Percentiles rank a stretch among this genome's conserved stretches.
Conservation (phyloP, 1,139 yeast species). For the Meyerozyma smithsonii region DNA sequence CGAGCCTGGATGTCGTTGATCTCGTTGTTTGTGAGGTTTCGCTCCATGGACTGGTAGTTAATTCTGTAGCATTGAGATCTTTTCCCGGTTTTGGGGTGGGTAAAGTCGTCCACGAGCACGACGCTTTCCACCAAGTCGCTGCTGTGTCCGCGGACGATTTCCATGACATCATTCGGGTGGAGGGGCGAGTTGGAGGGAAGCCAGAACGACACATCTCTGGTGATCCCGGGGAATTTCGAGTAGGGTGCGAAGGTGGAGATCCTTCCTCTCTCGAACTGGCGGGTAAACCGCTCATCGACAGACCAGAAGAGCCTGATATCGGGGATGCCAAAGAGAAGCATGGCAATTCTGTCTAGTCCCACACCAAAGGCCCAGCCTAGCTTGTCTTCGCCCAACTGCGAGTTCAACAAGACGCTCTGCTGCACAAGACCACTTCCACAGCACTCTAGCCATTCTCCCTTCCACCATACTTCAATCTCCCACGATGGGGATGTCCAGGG, state of each 20-base stretch:
- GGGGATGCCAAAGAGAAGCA: slow-evolving; percentile 91
- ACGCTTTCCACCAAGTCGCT: slow-evolving; percentile 91
- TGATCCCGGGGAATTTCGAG: slow-evolving; percentile 85
- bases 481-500: slow-evolving; percentile 99
- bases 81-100: slow-evolving; percentile 76
- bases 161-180: slow-evolving; percentile 93
- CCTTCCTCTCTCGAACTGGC: slow-evolving; percentile 62
- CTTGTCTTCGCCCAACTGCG: slow-evolving; percentile 63
- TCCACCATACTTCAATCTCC: slow-evolving; percentile 99
- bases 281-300: slow-evolving; percentile 66
- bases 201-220: slow-evolving; percentile 92
- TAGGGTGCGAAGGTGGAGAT: slow-evolving; percentile 80
- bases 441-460: slow-evolving; percentile 96
- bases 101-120: slow-evolving; percentile 70
- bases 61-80: slow-evolving; percentile 84
- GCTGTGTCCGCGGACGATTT: slow-evolving; percentile 76
- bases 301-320: slow-evolving; percentile 96
- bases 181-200: slow-evolving; percentile 45
- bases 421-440: slow-evolving; percentile 94
- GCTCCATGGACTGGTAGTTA: slow-evolving; percentile 93
- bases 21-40: slow-evolving; percentile 79
- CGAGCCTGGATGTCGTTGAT: slow-evolving; percentile 64
- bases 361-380: slow-evolving; percentile 97
- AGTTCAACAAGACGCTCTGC: slow-evolving; percentile 67
- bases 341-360: slow-evolving; percentile 93